Percentiles rank a stretch among this genome's conserved stretches.
phyloP scores from a whole-genome alignment of 441 rosid genomes.

The Adansonia gregorii region DNA sequence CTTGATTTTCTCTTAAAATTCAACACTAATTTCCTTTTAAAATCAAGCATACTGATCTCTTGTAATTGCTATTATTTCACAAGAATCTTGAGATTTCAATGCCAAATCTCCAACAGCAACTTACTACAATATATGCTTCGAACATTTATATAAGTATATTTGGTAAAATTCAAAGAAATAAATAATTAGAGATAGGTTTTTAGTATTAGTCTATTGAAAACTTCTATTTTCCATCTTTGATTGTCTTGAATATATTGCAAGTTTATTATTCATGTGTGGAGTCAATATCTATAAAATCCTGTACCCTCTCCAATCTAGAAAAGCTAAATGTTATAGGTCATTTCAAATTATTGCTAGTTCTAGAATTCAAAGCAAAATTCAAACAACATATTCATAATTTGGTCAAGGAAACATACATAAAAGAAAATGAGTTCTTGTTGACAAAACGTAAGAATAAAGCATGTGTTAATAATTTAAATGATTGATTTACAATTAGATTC shows the following conservation, averaged over 20 bases:
- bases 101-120: too few relatives aligned
- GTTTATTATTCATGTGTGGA: background rate
- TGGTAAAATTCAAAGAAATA: too few relatives aligned
- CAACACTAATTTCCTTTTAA: too few relatives aligned
- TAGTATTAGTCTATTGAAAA: too few relatives aligned
- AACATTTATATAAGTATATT: too few relatives aligned
- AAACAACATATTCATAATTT: background rate
- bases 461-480: background rate
- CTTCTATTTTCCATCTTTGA: background rate
- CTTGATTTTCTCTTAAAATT: too few relatives aligned
- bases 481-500: background rate
- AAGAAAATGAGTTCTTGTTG: background rate
- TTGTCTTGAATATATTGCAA: background rate
- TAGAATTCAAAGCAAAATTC: background rate
- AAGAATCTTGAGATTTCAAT: too few relatives aligned
- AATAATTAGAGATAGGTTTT: too few relatives aligned
- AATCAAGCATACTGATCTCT: too few relatives aligned
- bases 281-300: background rate
- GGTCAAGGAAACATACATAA: background rate
- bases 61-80: too few relatives aligned
- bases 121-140: too few relatives aligned
- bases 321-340: too few relatives aligned
- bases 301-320: background rate
- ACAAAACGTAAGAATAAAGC: background rate
- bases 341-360: background rate